A percentile compares a stretch with the other conserved stretches of the same genome.
Conservation (phyloP, 2,329 filamentous ascomycete genomes). For the Penicillium sp. region DNA sequence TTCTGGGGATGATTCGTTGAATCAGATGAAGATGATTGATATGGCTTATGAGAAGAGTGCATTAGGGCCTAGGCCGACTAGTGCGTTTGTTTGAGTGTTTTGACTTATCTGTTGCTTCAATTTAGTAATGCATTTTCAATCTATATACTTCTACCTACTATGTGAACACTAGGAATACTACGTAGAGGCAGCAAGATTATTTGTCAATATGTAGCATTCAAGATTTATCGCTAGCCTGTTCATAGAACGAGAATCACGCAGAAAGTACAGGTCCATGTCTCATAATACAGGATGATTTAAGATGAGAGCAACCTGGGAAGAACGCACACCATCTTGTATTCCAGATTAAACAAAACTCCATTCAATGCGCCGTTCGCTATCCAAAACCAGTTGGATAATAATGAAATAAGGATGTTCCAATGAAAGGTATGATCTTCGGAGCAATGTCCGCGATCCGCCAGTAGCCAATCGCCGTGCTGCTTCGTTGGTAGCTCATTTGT, state of each 20-base stretch:
- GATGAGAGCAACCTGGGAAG: background rate
- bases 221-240: background rate
- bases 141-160: too few species aligned
- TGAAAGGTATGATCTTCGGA: background rate
- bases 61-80: conserved; percentile 10
- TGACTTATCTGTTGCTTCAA: too few species aligned
- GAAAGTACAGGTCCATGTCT: background rate
- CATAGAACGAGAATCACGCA: background rate
- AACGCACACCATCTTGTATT: background rate
- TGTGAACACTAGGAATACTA: too few species aligned
- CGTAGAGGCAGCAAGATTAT: too few species aligned
- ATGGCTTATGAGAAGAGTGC: conserved; percentile 48
- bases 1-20: conserved; percentile 43
- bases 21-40: conserved; percentile 50
- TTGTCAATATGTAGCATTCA: background rate
- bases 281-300: too few species aligned
- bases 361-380: conserved; percentile 21
- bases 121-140: too few species aligned
- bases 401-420: conserved; percentile 1
- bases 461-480: background rate
- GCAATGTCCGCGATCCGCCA: background rate
- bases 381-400: conserved; percentile 19
- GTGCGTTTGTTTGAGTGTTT: background rate
- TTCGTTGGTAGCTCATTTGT: conserved; percentile 52
- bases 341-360: conserved; percentile 7